A percentile compares a stretch with the other conserved stretches of the same genome.
Conservation (phyloP, 257 asterid genomes). For the Leonotis leonurus region DNA sequence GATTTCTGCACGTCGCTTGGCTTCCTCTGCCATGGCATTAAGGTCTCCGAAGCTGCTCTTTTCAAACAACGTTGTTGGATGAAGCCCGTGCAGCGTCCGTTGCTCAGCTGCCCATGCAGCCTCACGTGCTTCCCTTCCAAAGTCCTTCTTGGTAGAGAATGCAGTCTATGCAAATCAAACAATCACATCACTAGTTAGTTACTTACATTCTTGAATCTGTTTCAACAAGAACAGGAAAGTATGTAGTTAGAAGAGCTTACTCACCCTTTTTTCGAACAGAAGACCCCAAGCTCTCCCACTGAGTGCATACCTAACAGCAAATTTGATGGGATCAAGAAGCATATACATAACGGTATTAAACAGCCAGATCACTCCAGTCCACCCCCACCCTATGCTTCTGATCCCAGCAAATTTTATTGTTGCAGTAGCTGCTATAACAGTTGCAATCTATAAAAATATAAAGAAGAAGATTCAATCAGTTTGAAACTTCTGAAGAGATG, state of each 20-base stretch:
- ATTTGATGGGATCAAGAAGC: slow-evolving; percentile 44
- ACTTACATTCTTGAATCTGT: neutral
- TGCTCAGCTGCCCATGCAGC: slow-evolving; percentile 76
- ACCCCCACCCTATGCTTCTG: slow-evolving; percentile 41
- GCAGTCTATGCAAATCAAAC: slow-evolving; percentile 33
- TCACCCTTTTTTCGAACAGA: slow-evolving; percentile 28
- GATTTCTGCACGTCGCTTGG: slow-evolving; percentile 54
- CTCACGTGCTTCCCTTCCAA: slow-evolving; percentile 59
- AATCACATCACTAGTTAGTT: neutral
- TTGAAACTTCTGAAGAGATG: too few species aligned
- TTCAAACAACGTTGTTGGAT: slow-evolving; percentile 26
- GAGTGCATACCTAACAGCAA: slow-evolving; percentile 35
- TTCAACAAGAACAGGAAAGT: neutral
- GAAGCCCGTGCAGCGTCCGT: slow-evolving; percentile 56
- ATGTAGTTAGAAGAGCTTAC: neutral
- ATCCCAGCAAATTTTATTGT: slow-evolving; percentile 30
- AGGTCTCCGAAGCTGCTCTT: slow-evolving; percentile 37
- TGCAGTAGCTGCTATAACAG: slow-evolving; percentile 38
- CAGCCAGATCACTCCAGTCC: slow-evolving; percentile 48
- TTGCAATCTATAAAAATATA: slow-evolving; percentile 32
- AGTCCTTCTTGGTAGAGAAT: slow-evolving; percentile 44
- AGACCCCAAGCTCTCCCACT: slow-evolving; percentile 51
- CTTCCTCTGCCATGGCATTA: slow-evolving; percentile 54
- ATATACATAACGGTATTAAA: slow-evolving; percentile 33
- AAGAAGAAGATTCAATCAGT: too few species aligned